Percentiles rank a stretch among this genome's conserved stretches.
Conservation (phyloP, 2,329 filamentous ascomycete genomes). For the Endothia cerciana region DNA sequence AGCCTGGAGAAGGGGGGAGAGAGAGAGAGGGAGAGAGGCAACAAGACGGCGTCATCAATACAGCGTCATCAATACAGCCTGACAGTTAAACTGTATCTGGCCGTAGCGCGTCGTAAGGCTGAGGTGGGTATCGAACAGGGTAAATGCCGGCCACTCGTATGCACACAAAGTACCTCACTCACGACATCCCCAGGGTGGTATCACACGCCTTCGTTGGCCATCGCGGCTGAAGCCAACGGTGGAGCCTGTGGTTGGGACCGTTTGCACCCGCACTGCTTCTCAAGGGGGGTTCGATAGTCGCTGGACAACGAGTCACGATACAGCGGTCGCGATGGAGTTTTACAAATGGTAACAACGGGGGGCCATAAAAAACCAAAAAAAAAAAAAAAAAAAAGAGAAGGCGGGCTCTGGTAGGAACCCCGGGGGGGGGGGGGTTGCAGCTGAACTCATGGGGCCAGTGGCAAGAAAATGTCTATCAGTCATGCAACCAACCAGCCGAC, state of each 20-base stretch:
- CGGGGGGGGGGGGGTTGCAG: neutral
- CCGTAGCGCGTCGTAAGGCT: conserved; percentile 2
- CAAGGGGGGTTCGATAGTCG: too few relatives aligned
- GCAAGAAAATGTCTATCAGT: conserved; percentile 2
- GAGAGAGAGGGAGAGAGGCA: too few relatives aligned
- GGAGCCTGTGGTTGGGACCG: neutral
- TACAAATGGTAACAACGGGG: neutral
- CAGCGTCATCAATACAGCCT: too few relatives aligned
- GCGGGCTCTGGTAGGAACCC: neutral
- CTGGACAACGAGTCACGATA: neutral
- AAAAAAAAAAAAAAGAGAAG: neutral
- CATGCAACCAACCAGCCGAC: neutral
- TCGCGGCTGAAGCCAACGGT: neutral
- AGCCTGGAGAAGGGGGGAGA: too few relatives aligned
- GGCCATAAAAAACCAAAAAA: conserved; percentile 6
- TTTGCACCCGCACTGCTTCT: neutral
- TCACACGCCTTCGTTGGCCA: neutral
- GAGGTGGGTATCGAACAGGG: conserved; percentile 1
- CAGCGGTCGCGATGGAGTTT: neutral
- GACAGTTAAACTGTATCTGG: neutral
- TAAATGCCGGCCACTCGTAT: conserved; percentile 2
- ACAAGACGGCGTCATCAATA: too few relatives aligned
- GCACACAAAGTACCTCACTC: neutral
- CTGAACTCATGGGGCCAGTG: conserved; percentile 12
- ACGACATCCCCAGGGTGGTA: neutral